These are phyloP conservation scores for Neocatenulostroma microsporum DNA, from an alignment of 2,329 filamentous ascomycete genomes.

Conservation along the genomic window DNA sequence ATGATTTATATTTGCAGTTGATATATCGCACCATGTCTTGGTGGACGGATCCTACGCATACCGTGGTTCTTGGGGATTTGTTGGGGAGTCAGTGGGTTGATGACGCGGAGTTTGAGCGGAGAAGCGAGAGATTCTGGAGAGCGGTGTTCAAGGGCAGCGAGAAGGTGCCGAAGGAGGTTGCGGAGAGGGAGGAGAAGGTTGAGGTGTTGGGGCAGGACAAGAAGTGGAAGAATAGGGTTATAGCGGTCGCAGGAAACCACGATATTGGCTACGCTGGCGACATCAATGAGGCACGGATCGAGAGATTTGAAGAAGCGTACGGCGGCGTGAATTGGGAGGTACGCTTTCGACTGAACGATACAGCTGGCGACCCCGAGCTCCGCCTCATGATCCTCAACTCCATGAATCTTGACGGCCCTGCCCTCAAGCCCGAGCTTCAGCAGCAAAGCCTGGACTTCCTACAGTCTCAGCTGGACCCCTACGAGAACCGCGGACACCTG, in stretches of 20 bases:
- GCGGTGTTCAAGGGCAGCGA: constrained; percentile 20
- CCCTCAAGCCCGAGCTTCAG: constrained; percentile 58
- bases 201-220: constrained; percentile 40
- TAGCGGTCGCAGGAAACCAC: constrained; percentile 91
- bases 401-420: constrained; percentile 87
- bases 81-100: constrained; percentile 93
- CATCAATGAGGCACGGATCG: constrained; percentile 64
- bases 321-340: constrained; percentile 88
- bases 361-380: constrained; percentile 52
- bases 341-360: constrained; percentile 48
- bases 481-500: constrained; percentile 12
- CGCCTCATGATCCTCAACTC: constrained; percentile 82
- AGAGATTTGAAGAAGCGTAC: constrained; percentile 76
- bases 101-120: constrained; percentile 70
- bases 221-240: constrained; percentile 66
- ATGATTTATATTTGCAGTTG: constrained; percentile 90
- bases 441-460: constrained; percentile 70
- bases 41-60: constrained; percentile 80
- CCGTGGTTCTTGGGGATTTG: constrained; percentile 81
- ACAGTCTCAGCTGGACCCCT: constrained; percentile 46
- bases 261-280: constrained; percentile 96
- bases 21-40: constrained; percentile 77
- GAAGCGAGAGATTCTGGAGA: constrained; percentile 41
- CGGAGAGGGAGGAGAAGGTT: constrained; percentile 24
- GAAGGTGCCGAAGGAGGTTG: constrained; percentile 22